Percentiles rank a stretch among this genome's conserved stretches.
Evolutionary conservation across 441 rosid species (phyloP).

Genomic region (Gossypium davidsonii): DNA sequence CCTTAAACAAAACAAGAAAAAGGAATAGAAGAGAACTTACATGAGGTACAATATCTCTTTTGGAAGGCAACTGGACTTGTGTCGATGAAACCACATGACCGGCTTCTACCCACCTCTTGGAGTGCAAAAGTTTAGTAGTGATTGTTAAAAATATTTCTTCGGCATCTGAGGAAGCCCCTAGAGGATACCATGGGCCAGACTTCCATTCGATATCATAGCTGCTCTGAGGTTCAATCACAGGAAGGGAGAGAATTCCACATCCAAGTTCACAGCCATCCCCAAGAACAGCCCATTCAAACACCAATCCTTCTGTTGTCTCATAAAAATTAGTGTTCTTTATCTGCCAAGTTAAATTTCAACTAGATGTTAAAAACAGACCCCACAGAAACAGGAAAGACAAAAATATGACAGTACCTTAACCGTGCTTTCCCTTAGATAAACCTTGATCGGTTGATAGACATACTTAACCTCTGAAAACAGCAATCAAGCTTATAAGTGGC

Average conservation of each 20-base stretch:
- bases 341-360: constrained; percentile 40
- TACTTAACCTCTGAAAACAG: constrained; percentile 75
- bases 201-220: constrained; percentile 55
- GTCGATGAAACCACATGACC: constrained; percentile 76
- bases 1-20: background rate
- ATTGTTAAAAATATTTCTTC: constrained; percentile 66
- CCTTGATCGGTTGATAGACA: constrained; percentile 83
- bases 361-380: constrained; percentile 16
- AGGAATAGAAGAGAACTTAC: constrained; percentile 30
- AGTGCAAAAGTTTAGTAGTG: constrained; percentile 44
- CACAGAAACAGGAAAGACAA: constrained; percentile 18
- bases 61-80: constrained; percentile 67
- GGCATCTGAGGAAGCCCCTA: constrained; percentile 56
- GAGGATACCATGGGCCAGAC: constrained; percentile 78
- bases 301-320: constrained; percentile 59
- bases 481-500: constrained; percentile 20
- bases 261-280: constrained; percentile 76
- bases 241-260: constrained; percentile 59
- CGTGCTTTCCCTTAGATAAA: constrained; percentile 36
- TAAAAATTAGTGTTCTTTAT: constrained; percentile 61
- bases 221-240: constrained; percentile 61
- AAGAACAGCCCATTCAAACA: constrained; percentile 63
- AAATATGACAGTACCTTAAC: constrained; percentile 47
- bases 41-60: constrained; percentile 49
- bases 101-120: constrained; percentile 72